Conservation (phyloP, 208 protist genomes). For the Trypanosoma cruzi region DNA sequence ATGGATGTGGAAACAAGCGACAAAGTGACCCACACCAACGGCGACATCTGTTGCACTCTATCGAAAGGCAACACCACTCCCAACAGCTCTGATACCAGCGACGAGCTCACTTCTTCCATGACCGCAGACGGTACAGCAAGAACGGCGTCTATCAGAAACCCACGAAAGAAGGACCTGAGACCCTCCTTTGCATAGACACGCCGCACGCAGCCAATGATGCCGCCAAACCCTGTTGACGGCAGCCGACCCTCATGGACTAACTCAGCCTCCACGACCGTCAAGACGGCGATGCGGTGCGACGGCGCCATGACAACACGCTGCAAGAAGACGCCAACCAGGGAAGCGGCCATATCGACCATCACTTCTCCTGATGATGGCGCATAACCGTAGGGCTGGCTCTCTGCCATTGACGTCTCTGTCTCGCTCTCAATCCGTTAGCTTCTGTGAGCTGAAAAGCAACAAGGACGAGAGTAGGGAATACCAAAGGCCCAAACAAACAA, state of each 20-base stretch:
- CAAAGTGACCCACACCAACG: conserved; percentile 41
- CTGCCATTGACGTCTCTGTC: conserved; percentile 27
- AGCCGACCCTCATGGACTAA: conserved; percentile 73
- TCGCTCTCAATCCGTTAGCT: not conserved
- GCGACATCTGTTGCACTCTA: conserved; percentile 43
- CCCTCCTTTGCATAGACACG: conserved; percentile 75
- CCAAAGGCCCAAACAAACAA: not conserved
- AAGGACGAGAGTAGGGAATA: too few relatives aligned
- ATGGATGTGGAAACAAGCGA: conserved; percentile 52
- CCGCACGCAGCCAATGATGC: conserved; percentile 42
- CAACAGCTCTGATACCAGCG: conserved; percentile 47
- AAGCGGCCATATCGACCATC: conserved; percentile 48
- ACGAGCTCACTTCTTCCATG: conserved; percentile 54
- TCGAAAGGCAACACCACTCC: conserved; percentile 43
- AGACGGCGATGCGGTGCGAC: conserved; percentile 59
- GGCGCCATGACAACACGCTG: conserved; percentile 66
- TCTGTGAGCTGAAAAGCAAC: too few relatives aligned
- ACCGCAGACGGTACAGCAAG: conserved; percentile 56
- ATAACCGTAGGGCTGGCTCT: conserved; percentile 21
- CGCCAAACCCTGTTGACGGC: conserved; percentile 58
- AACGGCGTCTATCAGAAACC: conserved; percentile 60
- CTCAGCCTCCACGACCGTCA: conserved; percentile 80
- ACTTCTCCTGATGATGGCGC: conserved; percentile 28
- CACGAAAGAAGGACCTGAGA: conserved; percentile 53
- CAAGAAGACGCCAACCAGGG: conserved; percentile 47